A percentile compares a stretch with the other conserved stretches of the same genome.
These are phyloP conservation scores for Flaveria robusta DNA, from an alignment of 129 eudicot genomes.

Conservation along the genomic window DNA sequence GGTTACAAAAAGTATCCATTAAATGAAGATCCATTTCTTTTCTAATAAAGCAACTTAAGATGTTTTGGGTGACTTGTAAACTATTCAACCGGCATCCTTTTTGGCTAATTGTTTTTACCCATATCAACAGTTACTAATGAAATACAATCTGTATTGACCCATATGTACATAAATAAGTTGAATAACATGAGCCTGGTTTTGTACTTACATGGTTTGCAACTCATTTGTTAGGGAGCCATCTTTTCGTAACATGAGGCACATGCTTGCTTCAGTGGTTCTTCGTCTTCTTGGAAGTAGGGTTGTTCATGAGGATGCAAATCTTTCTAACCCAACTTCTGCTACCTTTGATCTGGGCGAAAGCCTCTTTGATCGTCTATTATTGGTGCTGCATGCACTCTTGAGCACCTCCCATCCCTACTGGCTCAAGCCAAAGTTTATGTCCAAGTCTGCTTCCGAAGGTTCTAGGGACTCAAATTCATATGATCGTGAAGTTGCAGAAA, in stretches of 20 bases:
- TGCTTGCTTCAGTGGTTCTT: constrained; percentile 76
- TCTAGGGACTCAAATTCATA: constrained; percentile 51
- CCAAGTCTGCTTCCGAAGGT: constrained; percentile 49
- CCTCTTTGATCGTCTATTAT: constrained; percentile 69
- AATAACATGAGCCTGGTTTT: neutral
- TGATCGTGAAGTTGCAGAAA: constrained; percentile 82
- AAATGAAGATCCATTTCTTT: neutral
- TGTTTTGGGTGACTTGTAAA: neutral
- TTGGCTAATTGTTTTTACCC: neutral
- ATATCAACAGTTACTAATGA: neutral
- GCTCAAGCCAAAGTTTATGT: constrained; percentile 50
- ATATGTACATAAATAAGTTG: neutral
- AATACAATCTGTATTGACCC: neutral
- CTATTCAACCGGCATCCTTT: neutral
- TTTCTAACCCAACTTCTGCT: constrained; percentile 40
- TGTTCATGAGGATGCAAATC: constrained; percentile 75
- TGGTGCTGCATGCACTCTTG: constrained; percentile 81
- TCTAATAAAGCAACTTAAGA: constrained; percentile 15
- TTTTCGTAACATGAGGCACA: constrained; percentile 64
- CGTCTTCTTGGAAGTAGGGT: constrained; percentile 98
- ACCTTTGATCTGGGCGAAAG: constrained; percentile 62
- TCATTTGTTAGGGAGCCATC: constrained; percentile 69
- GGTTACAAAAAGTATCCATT: neutral
- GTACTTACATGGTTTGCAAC: constrained; percentile 13
- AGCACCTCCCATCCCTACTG: constrained; percentile 79